Percentiles rank a stretch among this genome's conserved stretches.
Conservation (phyloP, 2,329 filamentous ascomycete genomes). For the Pseudogymnoascus sp. region DNA sequence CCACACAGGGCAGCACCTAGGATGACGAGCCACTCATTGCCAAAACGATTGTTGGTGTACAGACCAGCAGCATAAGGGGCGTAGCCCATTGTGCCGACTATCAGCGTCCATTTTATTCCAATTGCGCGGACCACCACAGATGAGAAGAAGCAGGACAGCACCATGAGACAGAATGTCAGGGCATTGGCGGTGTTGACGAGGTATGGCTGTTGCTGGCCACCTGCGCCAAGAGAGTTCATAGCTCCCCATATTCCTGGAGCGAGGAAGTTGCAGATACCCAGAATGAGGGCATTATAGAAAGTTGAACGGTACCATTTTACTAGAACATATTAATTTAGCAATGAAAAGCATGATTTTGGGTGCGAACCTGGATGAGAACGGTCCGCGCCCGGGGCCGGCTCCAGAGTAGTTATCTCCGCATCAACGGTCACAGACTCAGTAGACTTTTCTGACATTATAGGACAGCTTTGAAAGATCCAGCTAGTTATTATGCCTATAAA, state of each 20-base stretch:
- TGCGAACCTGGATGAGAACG: conserved; percentile 1
- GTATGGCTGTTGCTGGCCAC: conserved; percentile 56
- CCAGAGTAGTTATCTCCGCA: neutral
- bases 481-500: neutral
- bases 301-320: conserved; percentile 62
- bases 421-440: neutral
- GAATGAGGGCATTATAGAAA: conserved; percentile 64
- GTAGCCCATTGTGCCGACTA: conserved; percentile 67
- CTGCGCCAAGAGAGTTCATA: conserved; percentile 67
- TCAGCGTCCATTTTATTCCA: conserved; percentile 62
- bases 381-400: neutral
- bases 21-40: conserved; percentile 60
- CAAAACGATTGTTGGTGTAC: conserved; percentile 66
- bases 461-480: neutral
- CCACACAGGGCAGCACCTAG: conserved; percentile 63
- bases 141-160: conserved; percentile 60
- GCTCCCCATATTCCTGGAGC: conserved; percentile 67
- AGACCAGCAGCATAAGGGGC: conserved; percentile 64
- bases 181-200: conserved; percentile 63
- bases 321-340: neutral
- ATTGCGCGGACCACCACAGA: conserved; percentile 58
- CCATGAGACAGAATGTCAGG: conserved; percentile 66
- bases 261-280: conserved; percentile 63
- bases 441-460: conserved; percentile 2
- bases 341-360: conserved; percentile 33